Evolutionary conservation across 1,139 yeast species (phyloP).

Genomic region (Kazachstania sp.): DNA sequence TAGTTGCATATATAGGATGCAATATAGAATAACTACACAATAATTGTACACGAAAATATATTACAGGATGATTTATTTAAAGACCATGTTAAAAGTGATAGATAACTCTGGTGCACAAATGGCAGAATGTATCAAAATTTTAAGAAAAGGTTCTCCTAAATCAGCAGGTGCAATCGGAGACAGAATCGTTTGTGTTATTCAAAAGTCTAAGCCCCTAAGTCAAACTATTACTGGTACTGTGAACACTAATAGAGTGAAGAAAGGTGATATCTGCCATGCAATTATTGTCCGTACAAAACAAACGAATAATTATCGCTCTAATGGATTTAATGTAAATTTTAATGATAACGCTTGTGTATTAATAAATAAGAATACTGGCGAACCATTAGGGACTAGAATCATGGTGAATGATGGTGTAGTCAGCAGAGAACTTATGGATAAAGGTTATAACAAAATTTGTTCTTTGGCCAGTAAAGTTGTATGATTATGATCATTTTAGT

Average conservation of each 20-base stretch:
- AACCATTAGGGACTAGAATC: constrained; percentile 92
- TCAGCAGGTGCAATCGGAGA: constrained; percentile 84
- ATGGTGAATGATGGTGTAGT: constrained; percentile 60
- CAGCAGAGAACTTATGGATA: constrained; percentile 81
- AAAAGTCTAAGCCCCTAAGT: constrained; percentile 72
- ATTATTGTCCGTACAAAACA: constrained; percentile 91
- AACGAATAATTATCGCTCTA: constrained; percentile 63
- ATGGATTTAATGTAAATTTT: constrained; percentile 79
- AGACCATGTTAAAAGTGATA: constrained; percentile 79
- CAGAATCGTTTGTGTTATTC: constrained; percentile 88
- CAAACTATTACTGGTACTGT: constrained; percentile 60
- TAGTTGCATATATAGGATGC: too few species aligned
- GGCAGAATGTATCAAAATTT: constrained; percentile 92
- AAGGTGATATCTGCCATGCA: constrained; percentile 95
- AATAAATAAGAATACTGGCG: constrained; percentile 77
- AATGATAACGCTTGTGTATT: constrained; percentile 97
- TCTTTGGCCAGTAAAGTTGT: constrained; percentile 53
- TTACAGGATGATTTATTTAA: constrained; percentile 65
- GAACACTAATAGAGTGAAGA: constrained; percentile 72
- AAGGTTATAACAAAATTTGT: constrained; percentile 78
- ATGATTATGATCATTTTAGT: constrained; percentile 6
- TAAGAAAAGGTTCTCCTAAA: constrained; percentile 75
- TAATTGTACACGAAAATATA: not conserved
- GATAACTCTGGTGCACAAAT: constrained; percentile 94
- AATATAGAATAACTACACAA: too few species aligned